Base-by-base conservation (phyloP, 164 flowering plant species). In the Euptelea pleiosperma region DNA sequence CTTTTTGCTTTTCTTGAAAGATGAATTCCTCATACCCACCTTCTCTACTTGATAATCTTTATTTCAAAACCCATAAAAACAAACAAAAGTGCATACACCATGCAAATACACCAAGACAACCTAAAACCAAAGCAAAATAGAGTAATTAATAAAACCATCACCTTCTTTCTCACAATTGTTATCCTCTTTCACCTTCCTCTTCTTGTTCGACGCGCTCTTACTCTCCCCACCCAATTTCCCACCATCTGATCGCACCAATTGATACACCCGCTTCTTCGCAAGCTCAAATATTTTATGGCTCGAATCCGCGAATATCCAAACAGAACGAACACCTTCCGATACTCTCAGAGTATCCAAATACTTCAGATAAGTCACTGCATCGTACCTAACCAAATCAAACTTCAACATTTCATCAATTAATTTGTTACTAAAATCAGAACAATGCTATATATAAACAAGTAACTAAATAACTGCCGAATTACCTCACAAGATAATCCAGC, bases 291-390 rank as follows among this genome's bases (percentile, higher is more conserved):
- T 89, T 82, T 94, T 94, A 71, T 86, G 80, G 64, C 97, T 91
- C 2, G 97, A 81, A 68, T 91, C 96, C 6, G 97, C 93, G 70
- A 94, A 91, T 55, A 91, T 85, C 99, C 99, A 94, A 41, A 94
- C 87, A 47, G 99, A 94, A 15, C 91, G 75, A 67, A 86, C 81
- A 57, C 96, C 93, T 79, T 91, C 99, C 5, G 99, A 86, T 45
- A 81, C 97, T 74, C 99, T 85, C 47, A 94, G 73, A 4, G 93
- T 81, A 73, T 94, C 96, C 79, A 94, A 80, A 70, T 89, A 91
- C 86, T 87, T 94, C 85, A 94, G 75, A 72, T 70, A 94, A 61
- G 89, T 82, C 65, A 91, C 96, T 1, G 96, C 94, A 79, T 94
- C 99, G 59, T 91, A 94, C 76, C 98, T 92, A 67, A 46, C 21